Evolutionary conservation across 768 basidiomycete species (phyloP), one percentile per base, ranked within the genome.

Genomic region (Strobilomyces dryophilus): DNA sequence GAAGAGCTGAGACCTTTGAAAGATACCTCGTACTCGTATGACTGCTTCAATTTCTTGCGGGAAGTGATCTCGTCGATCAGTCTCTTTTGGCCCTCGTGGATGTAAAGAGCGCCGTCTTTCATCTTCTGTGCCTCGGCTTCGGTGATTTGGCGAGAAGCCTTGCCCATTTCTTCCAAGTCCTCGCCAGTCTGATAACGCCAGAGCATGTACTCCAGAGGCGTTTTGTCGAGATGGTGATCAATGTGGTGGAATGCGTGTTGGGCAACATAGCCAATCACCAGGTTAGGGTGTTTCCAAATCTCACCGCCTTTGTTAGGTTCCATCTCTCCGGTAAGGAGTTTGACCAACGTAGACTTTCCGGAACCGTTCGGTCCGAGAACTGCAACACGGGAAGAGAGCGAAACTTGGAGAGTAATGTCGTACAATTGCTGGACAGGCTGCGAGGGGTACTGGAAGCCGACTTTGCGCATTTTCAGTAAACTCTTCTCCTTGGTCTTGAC

Each of bases 171-270:
- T 76, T 98, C 95, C 70, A 97, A 74, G 79, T 98, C 95, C 74
- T 98, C 95, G 72, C 95, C 95, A 54, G 95, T 98, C 82, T 98
- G 95, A 85, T 97, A 98, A 76, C 95, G 94, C 95, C 95, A 98
- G 61, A 98, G 78, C 92, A 98, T 93, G 82, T 98, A 98, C 77
- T 98, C 95, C 64, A 98, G 86, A 46, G 95, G 92, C 14, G 95
- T 98, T 82, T 94, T 95, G 82, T 98, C 95, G 69, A 98, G 90
- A 70, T 98, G 95, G 73, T 92, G 77, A 72, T 98, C 95, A 68
- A 98, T 98, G 73, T 98, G 95, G 80, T 98, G 95, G 94, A 98
- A 98, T 56, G 95, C 95, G 74, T 98, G 95, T 75, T 98, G 95
- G 39, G 95, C 95, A 61, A 98, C 95, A 76, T 98, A 98, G 67